Evolutionary conservation across 257 asterid genomes (phyloP).

Genomic region (Lantana camara): DNA sequence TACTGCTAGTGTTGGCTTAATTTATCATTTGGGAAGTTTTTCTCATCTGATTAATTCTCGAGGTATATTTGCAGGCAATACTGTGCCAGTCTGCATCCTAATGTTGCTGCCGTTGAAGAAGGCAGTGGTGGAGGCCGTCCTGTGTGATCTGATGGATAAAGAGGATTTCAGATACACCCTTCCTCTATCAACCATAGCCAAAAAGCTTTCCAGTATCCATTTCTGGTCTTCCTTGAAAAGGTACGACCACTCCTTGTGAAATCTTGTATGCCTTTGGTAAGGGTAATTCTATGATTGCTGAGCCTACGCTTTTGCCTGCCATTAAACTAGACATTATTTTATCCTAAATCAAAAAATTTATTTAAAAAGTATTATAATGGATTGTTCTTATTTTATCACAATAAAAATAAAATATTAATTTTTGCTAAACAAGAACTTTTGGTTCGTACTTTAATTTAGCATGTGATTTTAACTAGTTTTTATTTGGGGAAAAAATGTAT

Average conservation of each 20-base stretch:
- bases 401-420: too few species aligned
- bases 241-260: constrained; percentile 40
- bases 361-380: too few species aligned
- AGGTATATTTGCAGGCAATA: constrained; percentile 67
- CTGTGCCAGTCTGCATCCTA: constrained; percentile 91
- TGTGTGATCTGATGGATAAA: constrained; percentile 89
- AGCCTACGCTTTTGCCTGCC: too few species aligned
- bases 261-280: constrained; percentile 16
- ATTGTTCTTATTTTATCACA: too few species aligned
- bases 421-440: too few species aligned
- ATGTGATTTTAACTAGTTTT: too few species aligned
- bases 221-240: constrained; percentile 94
- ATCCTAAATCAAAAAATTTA: too few species aligned
- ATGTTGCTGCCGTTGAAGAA: constrained; percentile 76
- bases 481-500: too few species aligned
- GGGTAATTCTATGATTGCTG: too few species aligned
- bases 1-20: too few species aligned
- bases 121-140: constrained; percentile 54
- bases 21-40: constrained; percentile 13
- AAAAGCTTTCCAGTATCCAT: constrained; percentile 77
- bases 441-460: too few species aligned
- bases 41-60: constrained; percentile 30
- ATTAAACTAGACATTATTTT: too few species aligned
- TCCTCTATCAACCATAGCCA: constrained; percentile 74
- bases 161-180: constrained; percentile 93